Base-by-base conservation (phyloP, 257 asterid species). In the Nicotiana tomentosiformis region DNA sequence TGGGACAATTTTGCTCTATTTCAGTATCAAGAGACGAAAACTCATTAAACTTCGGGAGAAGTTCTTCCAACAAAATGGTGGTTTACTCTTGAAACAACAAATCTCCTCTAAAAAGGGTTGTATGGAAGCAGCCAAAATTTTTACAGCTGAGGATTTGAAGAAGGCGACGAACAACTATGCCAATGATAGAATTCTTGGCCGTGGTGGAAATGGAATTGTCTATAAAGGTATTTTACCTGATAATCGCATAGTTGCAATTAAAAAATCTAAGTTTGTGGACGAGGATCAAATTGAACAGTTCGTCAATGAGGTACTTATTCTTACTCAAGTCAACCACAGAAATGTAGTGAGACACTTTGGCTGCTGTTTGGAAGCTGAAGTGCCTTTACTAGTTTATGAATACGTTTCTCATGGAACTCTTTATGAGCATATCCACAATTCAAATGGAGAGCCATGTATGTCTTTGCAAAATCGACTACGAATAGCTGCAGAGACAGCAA, bases 51-150 rank as follows among this genome's bases (percentile, higher is more conserved):
- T 80, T 10, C 72, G 97, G 29, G 90, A 90, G 70, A 90, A 88
- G 33, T 93, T 91, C 88, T 94, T 94, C 88, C 91, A 90, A 57
- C 95, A 90, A 83, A 94, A 94, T 23, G 97, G 98, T 0, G 97
- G 98, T 14, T 4, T 91, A 8, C 35, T 93, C 35, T 61, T 94
- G 20, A 90, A 85, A 72, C 95, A 93, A 14, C 92, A 84, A 61
- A 66, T 91, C 37, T 87, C 93, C 20, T 85, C 95, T 12, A 77
- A 43, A 1, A 88, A 89, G 29, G 89, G 89, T 1, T 76, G 90
- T 0, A 60, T 84, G 15, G 95, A 90, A 5, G 87, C 93, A 4
- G 85, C 88, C 0, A 93, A 89, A 51, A 66, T 92, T 23, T 92
- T 89, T 84, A 92, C 96, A 0, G 90, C 92, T 0, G 89, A 89